Conservation (phyloP, 129 eudicot species). For the Mikania micrantha region DNA sequence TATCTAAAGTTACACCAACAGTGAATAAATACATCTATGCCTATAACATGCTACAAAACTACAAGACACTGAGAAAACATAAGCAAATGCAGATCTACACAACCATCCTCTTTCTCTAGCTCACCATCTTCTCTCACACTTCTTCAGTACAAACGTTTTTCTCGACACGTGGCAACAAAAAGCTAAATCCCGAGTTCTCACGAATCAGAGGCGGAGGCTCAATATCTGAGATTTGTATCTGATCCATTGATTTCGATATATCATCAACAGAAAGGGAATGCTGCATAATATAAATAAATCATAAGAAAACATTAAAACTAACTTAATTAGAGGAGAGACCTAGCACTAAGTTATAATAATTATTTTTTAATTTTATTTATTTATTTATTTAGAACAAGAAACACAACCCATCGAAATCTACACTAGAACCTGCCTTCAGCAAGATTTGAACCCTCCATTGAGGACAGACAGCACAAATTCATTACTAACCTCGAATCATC, state of each 20-base stretch:
- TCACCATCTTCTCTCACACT: too few species aligned
- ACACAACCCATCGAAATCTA: too few species aligned
- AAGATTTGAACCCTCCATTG: too few species aligned
- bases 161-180: slow-evolving; percentile 52
- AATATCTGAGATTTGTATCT: slow-evolving; percentile 60
- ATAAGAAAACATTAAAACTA: slow-evolving; percentile 3
- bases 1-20: neutral
- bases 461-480: neutral
- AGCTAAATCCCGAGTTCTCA: slow-evolving; percentile 78
- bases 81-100: neutral
- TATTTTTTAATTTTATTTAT: too few species aligned
- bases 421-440: too few species aligned
- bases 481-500: slow-evolving; percentile 87
- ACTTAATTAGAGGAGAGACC: neutral
- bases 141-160: slow-evolving; percentile 2
- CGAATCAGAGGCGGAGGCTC: slow-evolving; percentile 72
- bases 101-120: neutral
- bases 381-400: too few species aligned
- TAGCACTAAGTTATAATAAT: neutral
- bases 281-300: slow-evolving; percentile 32
- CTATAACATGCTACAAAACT: slow-evolving; percentile 21
- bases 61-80: neutral
- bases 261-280: slow-evolving; percentile 88
- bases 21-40: neutral
- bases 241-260: slow-evolving; percentile 82